Evolutionary conservation across 140 eudicot species (phyloP).

Genomic region (Stevia rebaudiana): DNA sequence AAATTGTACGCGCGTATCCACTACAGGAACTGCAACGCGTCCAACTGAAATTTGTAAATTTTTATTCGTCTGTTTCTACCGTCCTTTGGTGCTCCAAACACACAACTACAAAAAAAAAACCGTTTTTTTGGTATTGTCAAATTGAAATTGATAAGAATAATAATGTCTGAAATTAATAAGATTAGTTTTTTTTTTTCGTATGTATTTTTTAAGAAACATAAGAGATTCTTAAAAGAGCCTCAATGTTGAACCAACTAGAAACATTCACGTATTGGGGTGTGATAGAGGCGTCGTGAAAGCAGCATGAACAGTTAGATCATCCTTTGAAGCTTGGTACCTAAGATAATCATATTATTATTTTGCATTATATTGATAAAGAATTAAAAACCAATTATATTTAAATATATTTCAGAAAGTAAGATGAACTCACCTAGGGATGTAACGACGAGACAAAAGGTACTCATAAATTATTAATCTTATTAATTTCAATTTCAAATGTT

Average conservation of each 20-base stretch:
- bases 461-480: constrained; percentile 45
- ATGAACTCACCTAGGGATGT: constrained; percentile 73
- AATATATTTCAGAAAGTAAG: not conserved
- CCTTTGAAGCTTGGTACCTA: constrained; percentile 95
- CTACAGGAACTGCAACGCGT: constrained; percentile 45
- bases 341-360: not conserved
- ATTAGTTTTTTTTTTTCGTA: no score
- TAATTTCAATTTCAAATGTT: not conserved
- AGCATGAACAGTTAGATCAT: constrained; percentile 68
- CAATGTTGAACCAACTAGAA: constrained; percentile 78
- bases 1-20: constrained; percentile 58
- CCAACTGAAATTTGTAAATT: constrained; percentile 57
- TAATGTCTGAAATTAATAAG: not conserved
- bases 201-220: no score
- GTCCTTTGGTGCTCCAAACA: constrained; percentile 58
- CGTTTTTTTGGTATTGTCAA: not conserved
- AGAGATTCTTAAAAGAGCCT: constrained; percentile 86
- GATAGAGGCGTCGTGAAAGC: constrained; percentile 65
- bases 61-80: constrained; percentile 59
- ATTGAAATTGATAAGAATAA: not conserved
- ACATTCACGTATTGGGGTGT: constrained; percentile 63
- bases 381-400: not conserved
- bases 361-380: not conserved
- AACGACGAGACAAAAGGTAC: constrained; percentile 79
- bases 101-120: constrained; percentile 36